Conservation (phyloP, 495 filamentous ascomycete genomes). For the Aspergillus affinis region DNA sequence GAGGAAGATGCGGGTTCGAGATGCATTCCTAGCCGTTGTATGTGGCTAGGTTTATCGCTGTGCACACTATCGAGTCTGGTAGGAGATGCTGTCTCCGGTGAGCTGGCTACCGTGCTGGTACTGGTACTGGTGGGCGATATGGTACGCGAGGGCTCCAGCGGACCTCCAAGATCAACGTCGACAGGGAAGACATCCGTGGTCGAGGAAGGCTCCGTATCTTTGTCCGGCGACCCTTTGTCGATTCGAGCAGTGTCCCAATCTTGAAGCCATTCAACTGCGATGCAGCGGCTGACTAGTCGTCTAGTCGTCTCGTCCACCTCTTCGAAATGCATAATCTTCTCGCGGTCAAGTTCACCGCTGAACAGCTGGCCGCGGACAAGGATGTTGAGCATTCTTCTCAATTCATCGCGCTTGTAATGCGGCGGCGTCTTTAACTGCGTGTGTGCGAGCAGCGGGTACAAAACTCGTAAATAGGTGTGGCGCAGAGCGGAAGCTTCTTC, state of each 20-base stretch:
- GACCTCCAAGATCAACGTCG: conserved; percentile 26
- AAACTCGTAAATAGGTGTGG: conserved; percentile 96
- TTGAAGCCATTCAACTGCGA: conserved; percentile 78
- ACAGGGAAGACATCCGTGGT: conserved; percentile 12
- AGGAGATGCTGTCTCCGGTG: conserved; percentile 30
- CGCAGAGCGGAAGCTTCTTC: conserved; percentile 75
- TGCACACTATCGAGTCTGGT: conserved; percentile 21
- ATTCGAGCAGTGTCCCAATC: conserved; percentile 21
- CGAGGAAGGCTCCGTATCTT: conserved; percentile 1
- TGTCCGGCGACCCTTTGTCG: conserved; percentile 6
- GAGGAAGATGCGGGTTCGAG: conserved; percentile 47
- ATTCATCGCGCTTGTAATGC: conserved; percentile 88
- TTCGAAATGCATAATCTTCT: conserved; percentile 74
- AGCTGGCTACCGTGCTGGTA: conserved; percentile 42
- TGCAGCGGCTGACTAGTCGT: conserved; percentile 78
- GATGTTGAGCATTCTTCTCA: conserved; percentile 69
- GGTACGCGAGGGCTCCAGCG: conserved; percentile 29
- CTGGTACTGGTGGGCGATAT: conserved; percentile 47
- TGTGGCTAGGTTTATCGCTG: conserved; percentile 26
- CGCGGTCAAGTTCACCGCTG: conserved; percentile 31
- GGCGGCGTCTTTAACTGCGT: conserved; percentile 83
- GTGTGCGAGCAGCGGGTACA: conserved; percentile 86
- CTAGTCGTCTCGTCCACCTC: conserved; percentile 88
- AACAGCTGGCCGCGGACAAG: conserved; percentile 50
- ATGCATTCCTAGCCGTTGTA: conserved; percentile 45